These are phyloP conservation scores for Gleditsia sinensis DNA, from an alignment of 306 rosid species.

Conservation along the genomic window DNA sequence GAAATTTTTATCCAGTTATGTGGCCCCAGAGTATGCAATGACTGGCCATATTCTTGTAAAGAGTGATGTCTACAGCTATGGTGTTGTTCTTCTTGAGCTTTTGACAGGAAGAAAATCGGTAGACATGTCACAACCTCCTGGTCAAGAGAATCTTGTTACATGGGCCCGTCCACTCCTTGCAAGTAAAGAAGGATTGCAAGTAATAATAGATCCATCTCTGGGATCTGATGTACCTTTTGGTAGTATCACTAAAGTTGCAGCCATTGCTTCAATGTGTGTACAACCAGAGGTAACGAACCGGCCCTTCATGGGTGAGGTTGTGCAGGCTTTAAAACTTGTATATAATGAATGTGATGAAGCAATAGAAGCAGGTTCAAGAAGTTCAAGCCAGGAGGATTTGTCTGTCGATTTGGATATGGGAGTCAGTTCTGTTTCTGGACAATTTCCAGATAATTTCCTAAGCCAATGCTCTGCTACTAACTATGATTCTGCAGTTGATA, in stretches of 20 bases:
- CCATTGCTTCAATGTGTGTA: slow-evolving; percentile 93
- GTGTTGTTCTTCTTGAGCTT: slow-evolving; percentile 93
- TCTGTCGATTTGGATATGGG: slow-evolving; percentile 43
- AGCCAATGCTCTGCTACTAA: slow-evolving; percentile 48
- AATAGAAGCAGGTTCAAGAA: slow-evolving; percentile 51
- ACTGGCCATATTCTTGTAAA: slow-evolving; percentile 92
- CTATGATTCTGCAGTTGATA: slow-evolving; percentile 44
- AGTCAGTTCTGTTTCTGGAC: slow-evolving; percentile 43
- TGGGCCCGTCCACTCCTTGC: slow-evolving; percentile 87
- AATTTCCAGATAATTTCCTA: slow-evolving; percentile 44
- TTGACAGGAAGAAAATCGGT: slow-evolving; percentile 82
- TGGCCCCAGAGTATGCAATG: slow-evolving; percentile 95
- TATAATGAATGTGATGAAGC: slow-evolving; percentile 69
- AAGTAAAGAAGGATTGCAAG: slow-evolving; percentile 62
- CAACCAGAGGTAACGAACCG: slow-evolving; percentile 87
- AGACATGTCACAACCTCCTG: slow-evolving; percentile 90
- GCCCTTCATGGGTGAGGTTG: slow-evolving; percentile 94
- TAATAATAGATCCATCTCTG: slow-evolving; percentile 56
- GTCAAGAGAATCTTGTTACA: slow-evolving; percentile 83
- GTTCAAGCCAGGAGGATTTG: slow-evolving; percentile 52
- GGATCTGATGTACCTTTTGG: slow-evolving; percentile 60
- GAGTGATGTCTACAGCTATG: slow-evolving; percentile 94
- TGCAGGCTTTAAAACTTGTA: slow-evolving; percentile 86
- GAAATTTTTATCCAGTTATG: slow-evolving; percentile 57
- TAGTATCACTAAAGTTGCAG: slow-evolving; percentile 82